Conservation (phyloP, 495 filamentous ascomycete species). For the Penicillium arizonense region DNA sequence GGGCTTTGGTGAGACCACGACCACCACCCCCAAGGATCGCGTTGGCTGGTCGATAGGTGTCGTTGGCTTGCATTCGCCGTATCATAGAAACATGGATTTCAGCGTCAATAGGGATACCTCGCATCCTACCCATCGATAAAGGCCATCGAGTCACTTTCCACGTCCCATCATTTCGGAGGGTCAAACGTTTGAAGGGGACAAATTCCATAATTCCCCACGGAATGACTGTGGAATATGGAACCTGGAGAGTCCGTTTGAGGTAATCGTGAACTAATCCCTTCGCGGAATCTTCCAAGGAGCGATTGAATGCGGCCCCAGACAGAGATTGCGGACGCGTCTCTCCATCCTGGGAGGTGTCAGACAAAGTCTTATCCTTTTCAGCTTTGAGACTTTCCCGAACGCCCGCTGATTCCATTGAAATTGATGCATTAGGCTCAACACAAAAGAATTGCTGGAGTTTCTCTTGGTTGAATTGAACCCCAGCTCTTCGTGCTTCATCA, state of each 20-base stretch:
- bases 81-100: constrained; percentile 70
- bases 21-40: constrained; percentile 74
- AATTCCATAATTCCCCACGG: constrained; percentile 80
- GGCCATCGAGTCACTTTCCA: constrained; percentile 79
- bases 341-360: too few relatives aligned
- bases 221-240: constrained; percentile 46
- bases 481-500: too few relatives aligned
- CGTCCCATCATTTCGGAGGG: constrained; percentile 62
- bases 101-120: constrained; percentile 69
- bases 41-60: constrained; percentile 69
- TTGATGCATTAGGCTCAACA: too few relatives aligned
- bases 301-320: too few relatives aligned
- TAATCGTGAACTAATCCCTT: constrained; percentile 68
- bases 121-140: constrained; percentile 67
- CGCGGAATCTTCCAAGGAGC: too few relatives aligned
- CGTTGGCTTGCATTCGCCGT: constrained; percentile 60
- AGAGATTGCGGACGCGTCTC: too few relatives aligned
- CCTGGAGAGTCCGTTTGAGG: constrained; percentile 53
- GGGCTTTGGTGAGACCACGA: constrained; percentile 42
- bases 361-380: too few relatives aligned
- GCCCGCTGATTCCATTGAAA: too few relatives aligned
- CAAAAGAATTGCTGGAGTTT: too few relatives aligned
- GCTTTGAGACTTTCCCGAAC: too few relatives aligned
- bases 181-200: constrained; percentile 76
- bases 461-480: too few relatives aligned